A percentile compares a stretch with the other conserved stretches of the same genome.
Conservation (phyloP, 2,329 filamentous ascomycete species). For the Pyrenophora tritici-repentis region DNA sequence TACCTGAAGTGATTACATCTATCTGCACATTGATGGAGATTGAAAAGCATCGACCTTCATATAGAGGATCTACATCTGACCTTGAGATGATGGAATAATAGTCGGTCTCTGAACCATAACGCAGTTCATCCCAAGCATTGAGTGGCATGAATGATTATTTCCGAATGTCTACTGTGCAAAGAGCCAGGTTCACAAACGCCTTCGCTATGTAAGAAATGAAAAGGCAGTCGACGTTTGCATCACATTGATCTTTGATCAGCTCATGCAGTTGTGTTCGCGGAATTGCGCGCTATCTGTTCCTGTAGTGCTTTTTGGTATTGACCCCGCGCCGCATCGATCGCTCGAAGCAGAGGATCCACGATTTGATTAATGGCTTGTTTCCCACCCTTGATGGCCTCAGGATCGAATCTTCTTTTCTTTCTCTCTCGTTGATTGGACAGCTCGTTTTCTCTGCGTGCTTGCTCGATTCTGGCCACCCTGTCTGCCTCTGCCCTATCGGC, state of each 20-base stretch:
- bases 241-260: not conserved
- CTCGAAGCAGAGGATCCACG: conserved; percentile 73
- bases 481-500: conserved; percentile 79
- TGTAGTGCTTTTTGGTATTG: conserved; percentile 74
- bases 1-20: no score
- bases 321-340: conserved; percentile 70
- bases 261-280: conserved; percentile 2
- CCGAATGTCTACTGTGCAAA: not conserved
- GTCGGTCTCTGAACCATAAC: no score
- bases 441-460: conserved; percentile 70
- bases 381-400: conserved; percentile 73
- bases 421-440: conserved; percentile 73
- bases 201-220: conserved; percentile 40
- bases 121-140: no score
- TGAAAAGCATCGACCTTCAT: no score
- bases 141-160: no score
- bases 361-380: conserved; percentile 75
- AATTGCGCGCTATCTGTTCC: conserved; percentile 53
- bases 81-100: no score
- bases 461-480: conserved; percentile 68
- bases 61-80: no score
- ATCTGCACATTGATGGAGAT: no score
- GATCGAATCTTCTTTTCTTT: conserved; percentile 72
- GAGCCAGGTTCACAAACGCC: conserved; percentile 24
- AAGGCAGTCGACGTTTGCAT: not conserved